Conservation (phyloP, 2,329 filamentous ascomycete genomes). For the Fusarium equiseti region DNA sequence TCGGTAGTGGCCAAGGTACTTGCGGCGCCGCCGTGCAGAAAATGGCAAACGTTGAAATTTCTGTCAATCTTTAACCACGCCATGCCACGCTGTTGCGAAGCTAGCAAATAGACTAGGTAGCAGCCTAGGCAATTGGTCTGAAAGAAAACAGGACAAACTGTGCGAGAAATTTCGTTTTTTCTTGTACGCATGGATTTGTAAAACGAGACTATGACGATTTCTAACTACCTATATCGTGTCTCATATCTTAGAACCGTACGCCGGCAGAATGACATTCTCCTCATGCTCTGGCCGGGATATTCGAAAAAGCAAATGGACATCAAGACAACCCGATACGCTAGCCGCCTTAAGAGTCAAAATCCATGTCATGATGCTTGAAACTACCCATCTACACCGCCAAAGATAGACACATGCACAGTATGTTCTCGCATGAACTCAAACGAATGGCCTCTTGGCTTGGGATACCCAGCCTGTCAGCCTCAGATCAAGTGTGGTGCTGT, state of each 20-base stretch:
- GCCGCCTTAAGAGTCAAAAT: slow-evolving; percentile 10
- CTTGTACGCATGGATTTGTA: neutral
- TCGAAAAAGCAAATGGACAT: slow-evolving; percentile 36
- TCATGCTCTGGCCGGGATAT: slow-evolving; percentile 11
- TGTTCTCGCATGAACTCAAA: slow-evolving; percentile 22
- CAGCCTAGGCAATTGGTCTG: slow-evolving; percentile 10
- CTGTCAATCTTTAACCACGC: slow-evolving; percentile 23
- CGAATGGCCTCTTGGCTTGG: slow-evolving; percentile 1
- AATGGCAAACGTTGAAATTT: slow-evolving; percentile 42
- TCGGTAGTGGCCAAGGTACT: slow-evolving; percentile 38
- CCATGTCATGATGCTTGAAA: slow-evolving; percentile 22
- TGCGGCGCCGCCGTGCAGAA: slow-evolving; percentile 30
- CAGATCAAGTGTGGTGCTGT: neutral
- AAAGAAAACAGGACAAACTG: slow-evolving; percentile 23
- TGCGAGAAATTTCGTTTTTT: slow-evolving; percentile 14
- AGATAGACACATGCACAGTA: slow-evolving; percentile 20
- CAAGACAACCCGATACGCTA: slow-evolving; percentile 13
- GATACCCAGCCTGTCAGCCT: neutral
- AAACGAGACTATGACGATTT: slow-evolving; percentile 12
- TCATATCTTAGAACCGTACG: slow-evolving; percentile 7
- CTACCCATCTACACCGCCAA: slow-evolving; percentile 40
- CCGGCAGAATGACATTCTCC: neutral
- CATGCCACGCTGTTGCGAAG: slow-evolving; percentile 33
- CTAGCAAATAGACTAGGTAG: slow-evolving; percentile 27
- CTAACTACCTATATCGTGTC: slow-evolving; percentile 16